These are phyloP conservation scores for Herpotrichia juniperi DNA, from an alignment of 2,329 filamentous ascomycete species.

Conservation along the genomic window DNA sequence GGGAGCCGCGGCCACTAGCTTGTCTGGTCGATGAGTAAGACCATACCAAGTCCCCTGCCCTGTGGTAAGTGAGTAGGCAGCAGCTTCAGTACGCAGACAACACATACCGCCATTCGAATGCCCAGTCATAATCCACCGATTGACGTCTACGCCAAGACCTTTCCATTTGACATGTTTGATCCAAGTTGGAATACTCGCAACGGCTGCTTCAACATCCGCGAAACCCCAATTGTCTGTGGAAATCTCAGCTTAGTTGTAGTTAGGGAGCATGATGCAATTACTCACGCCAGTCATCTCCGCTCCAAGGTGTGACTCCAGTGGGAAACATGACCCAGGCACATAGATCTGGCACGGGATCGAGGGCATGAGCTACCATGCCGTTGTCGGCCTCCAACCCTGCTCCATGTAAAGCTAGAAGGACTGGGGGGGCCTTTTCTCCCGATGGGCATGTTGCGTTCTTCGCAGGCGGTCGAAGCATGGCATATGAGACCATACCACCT, in stretches of 20 bases:
- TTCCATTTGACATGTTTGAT: slow-evolving; percentile 56
- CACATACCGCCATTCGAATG: slow-evolving; percentile 63
- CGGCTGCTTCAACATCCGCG: slow-evolving; percentile 60
- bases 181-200: slow-evolving; percentile 58
- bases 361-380: slow-evolving; percentile 51
- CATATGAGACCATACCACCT: slow-evolving; percentile 61
- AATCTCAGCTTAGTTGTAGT: slow-evolving; percentile 6
- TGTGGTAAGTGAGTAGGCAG: slow-evolving; percentile 18
- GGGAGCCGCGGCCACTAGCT: slow-evolving; percentile 61
- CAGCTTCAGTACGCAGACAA: background rate
- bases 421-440: slow-evolving; percentile 44
- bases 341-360: slow-evolving; percentile 58
- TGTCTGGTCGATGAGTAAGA: slow-evolving; percentile 62
- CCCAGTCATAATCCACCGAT: slow-evolving; percentile 60
- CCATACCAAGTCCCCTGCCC: slow-evolving; percentile 64
- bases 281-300: slow-evolving; percentile 65
- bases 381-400: slow-evolving; percentile 62
- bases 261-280: slow-evolving; percentile 4
- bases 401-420: slow-evolving; percentile 61
- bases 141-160: slow-evolving; percentile 52
- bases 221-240: slow-evolving; percentile 59
- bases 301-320: slow-evolving; percentile 64
- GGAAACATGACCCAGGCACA: slow-evolving; percentile 63
- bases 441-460: slow-evolving; percentile 39
- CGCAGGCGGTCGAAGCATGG: slow-evolving; percentile 62